phyloP scores from a whole-genome alignment of 2,329 filamentous ascomycete species.

The Clarireedia sp. region DNA sequence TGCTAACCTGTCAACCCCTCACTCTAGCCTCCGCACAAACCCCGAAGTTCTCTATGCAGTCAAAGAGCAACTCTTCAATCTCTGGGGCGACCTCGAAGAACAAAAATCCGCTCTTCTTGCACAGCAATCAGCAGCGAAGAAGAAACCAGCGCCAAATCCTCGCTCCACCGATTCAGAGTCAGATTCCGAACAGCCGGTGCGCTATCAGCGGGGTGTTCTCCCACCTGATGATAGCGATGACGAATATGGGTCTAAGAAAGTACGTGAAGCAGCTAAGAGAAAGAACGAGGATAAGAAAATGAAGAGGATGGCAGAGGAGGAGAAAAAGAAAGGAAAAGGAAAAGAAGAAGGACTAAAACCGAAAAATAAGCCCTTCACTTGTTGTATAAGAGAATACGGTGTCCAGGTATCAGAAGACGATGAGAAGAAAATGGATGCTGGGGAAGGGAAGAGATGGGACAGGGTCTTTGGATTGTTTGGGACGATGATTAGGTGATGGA shows the following conservation, averaged over 20 bases:
- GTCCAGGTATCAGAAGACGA: constrained; percentile 37
- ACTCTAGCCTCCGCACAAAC: constrained; percentile 48
- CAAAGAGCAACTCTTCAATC: constrained; percentile 61
- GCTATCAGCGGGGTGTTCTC: not conserved
- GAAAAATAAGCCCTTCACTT: constrained; percentile 54
- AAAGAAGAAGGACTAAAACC: constrained; percentile 11
- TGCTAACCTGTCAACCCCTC: not conserved
- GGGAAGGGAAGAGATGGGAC: constrained; percentile 46
- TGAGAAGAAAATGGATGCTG: constrained; percentile 37
- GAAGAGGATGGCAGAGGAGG: not conserved
- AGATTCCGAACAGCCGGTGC: not conserved
- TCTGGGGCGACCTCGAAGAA: constrained; percentile 86
- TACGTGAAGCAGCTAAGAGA: not conserved
- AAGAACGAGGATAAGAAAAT: not conserved
- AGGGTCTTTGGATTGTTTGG: constrained; percentile 57
- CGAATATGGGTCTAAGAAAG: not conserved
- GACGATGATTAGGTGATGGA: constrained; percentile 43
- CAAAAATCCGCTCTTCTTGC: constrained; percentile 38
- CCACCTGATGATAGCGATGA: not conserved
- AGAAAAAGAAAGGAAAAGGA: not conserved
- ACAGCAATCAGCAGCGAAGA: constrained; percentile 11
- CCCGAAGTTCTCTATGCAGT: constrained; percentile 42
- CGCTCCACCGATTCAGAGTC: not conserved
- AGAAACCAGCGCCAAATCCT: constrained; percentile 8
- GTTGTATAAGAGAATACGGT: constrained; percentile 66